Evolutionary conservation across 1,284 basidiomycete species (phyloP).

Genomic region (Cystobasidium sp.): DNA sequence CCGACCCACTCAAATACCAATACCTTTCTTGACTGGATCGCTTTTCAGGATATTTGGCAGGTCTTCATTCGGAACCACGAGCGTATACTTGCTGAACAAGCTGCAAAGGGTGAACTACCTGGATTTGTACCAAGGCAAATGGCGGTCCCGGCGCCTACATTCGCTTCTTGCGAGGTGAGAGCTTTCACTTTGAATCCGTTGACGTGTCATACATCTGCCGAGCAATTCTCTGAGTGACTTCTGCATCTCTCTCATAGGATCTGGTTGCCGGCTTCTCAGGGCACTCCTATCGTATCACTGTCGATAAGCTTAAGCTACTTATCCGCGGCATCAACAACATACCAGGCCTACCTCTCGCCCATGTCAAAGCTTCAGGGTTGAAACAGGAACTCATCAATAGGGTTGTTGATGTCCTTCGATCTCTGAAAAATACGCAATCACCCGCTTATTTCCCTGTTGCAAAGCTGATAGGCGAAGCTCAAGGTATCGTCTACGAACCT

Average conservation of each 20-base stretch:
- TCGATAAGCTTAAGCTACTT: conserved; percentile 37
- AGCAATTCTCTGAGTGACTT: too few relatives aligned
- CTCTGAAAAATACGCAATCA: conserved; percentile 3
- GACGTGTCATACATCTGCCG: too few relatives aligned
- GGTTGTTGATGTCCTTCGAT: conserved; percentile 19
- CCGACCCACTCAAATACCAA: neutral
- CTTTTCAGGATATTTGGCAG: conserved; percentile 16
- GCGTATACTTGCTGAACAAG: neutral
- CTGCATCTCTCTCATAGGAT: conserved; percentile 11
- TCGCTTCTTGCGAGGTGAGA: conserved; percentile 32
- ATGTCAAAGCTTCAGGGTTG: conserved; percentile 9
- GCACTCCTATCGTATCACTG: conserved; percentile 22
- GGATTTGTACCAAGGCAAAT: conserved; percentile 4
- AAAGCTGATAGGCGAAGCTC: conserved; percentile 28
- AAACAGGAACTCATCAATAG: conserved; percentile 30
- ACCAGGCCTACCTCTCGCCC: neutral
- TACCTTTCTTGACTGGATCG: neutral
- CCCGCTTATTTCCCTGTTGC: conserved; percentile 22
- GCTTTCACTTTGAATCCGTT: too few relatives aligned
- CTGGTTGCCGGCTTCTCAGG: conserved; percentile 19
- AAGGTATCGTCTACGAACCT: conserved; percentile 14
- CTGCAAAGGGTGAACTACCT: neutral
- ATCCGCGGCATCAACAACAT: conserved; percentile 23
- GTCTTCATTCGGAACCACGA: neutral
- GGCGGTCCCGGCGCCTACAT: conserved; percentile 15